A percentile compares a stretch with the other conserved stretches of the same genome.
Evolutionary conservation across 805 yeast species (phyloP).

Genomic region (Metschnikowia noctiluminum): DNA sequence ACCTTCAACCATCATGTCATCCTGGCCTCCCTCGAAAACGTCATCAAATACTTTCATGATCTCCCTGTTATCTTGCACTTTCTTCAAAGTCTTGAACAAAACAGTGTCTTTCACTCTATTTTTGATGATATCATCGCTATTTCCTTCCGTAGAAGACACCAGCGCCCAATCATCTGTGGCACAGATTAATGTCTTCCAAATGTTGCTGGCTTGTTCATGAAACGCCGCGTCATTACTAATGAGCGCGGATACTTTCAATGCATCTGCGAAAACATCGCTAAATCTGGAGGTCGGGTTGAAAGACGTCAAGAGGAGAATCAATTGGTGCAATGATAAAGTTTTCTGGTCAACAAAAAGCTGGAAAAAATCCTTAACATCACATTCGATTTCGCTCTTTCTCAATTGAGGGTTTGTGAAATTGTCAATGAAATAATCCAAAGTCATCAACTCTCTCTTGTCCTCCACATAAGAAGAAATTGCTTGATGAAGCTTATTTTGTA

Average conservation of each 20-base stretch:
- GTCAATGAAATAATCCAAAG: constrained; percentile 25
- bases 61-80: constrained; percentile 11
- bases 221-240: constrained; percentile 25
- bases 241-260: constrained; percentile 50
- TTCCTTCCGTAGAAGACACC: constrained; percentile 32
- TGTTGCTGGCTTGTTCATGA: constrained; percentile 21
- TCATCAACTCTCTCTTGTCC: constrained; percentile 23
- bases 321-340: constrained; percentile 40
- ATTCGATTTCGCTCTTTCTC: constrained; percentile 3
- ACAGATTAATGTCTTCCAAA: constrained; percentile 61
- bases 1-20: constrained; percentile 2
- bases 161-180: constrained; percentile 49
- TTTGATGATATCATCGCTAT: constrained; percentile 41
- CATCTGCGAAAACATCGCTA: constrained; percentile 31
- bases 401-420: constrained; percentile 16
- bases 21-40: constrained; percentile 7
- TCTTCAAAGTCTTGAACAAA: constrained; percentile 41
- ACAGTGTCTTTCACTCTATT: constrained; percentile 39
- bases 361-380: constrained; percentile 23
- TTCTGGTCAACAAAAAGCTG: constrained; percentile 32
- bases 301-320: constrained; percentile 52
- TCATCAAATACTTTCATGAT: constrained; percentile 14
- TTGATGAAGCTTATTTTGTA: constrained; percentile 40
- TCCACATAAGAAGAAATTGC: constrained; percentile 22
- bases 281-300: constrained; percentile 29